Base-by-base conservation (phyloP, 257 asterid species). In the Cordia subcordata region DNA sequence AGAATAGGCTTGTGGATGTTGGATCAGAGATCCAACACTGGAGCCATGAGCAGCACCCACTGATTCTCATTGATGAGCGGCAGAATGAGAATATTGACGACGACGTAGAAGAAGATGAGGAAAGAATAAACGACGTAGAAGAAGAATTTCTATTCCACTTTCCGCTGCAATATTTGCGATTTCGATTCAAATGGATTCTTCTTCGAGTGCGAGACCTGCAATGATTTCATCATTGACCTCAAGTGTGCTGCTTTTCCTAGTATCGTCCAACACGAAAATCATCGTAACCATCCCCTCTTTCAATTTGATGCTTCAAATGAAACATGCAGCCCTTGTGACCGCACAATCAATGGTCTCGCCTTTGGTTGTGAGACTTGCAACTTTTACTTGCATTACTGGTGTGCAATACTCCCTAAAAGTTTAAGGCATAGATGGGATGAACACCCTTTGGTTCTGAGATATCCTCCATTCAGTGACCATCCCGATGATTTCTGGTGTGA, bases 401-500 rank as follows among this genome's bases (percentile, higher is more conserved):
- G 58, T 38, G 60, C 23, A 18, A 38, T 11, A 59, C 50, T 51
- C 19, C 67, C 67, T 1, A 32, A 8, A 20, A 37, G n/a, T 11
- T 42, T 62, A 9, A 5, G 37, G 39, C 60, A 63, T 21, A 40
- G 53, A 14, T 53, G 60, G 60, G 59, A 52, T 17, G 19, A 20
- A 5, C 53, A 62, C 11, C 37, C n/a, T 13, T 52, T 42, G 9
- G 9, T 18, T n/a, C n/a, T 52, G 8, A 50, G 57, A n/a, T 38
- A n/a, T 39, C 59, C 53, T 5, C 53, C 53, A 20, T 27, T 20
- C 13, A 4, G 15, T 0, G 68, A 53, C 8, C 19, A n/a, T 17
- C 61, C 60, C 5, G 60, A 53, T 11, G 27, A 63, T 20, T 52
- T 63, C 60, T 37, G 17, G 16, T 61, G 57, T 13, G 66, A 62